phyloP scores from a whole-genome alignment of 2,329 filamentous ascomycete genomes.

The Teratosphaeria epicoccoides region DNA sequence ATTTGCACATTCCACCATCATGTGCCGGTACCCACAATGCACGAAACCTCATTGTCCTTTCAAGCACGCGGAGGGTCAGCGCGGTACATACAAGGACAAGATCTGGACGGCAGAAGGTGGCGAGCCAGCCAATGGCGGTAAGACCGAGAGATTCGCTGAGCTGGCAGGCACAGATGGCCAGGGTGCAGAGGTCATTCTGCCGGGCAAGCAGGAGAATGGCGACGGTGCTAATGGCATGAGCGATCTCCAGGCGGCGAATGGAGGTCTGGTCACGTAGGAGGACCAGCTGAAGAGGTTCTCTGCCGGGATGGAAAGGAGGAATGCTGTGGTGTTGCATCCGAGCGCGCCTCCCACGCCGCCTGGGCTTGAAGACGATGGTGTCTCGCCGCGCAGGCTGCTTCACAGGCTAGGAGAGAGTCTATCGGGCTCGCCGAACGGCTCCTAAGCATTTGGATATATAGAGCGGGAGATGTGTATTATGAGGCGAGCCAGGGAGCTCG shows the following conservation, averaged over 20 bases:
- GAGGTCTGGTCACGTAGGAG: neutral
- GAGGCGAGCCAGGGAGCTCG: neutral
- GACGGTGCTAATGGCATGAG: neutral
- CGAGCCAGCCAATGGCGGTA: conserved; percentile 9
- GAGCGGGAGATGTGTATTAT: neutral
- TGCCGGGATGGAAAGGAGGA: neutral
- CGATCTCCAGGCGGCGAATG: neutral
- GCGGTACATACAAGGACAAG: conserved; percentile 74
- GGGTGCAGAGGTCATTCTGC: conserved; percentile 26
- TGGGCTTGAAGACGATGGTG: neutral
- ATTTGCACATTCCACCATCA: conserved; percentile 74
- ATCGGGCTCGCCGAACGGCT: neutral
- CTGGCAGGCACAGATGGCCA: conserved; percentile 15
- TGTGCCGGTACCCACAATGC: conserved; percentile 88
- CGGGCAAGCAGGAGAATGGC: conserved; percentile 12
- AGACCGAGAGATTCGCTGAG: conserved; percentile 18
- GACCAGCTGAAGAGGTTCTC: neutral
- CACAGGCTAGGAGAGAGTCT: neutral
- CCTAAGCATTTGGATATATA: neutral
- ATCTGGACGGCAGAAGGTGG: conserved; percentile 61
- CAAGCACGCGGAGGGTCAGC: conserved; percentile 84
- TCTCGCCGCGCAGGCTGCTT: neutral
- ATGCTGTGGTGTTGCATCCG: neutral
- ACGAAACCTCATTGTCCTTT: conserved; percentile 79
- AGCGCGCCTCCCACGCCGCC: neutral